phyloP scores from a whole-genome alignment of 768 basidiomycete species.

The Hortiboletus flavorubellus region DNA sequence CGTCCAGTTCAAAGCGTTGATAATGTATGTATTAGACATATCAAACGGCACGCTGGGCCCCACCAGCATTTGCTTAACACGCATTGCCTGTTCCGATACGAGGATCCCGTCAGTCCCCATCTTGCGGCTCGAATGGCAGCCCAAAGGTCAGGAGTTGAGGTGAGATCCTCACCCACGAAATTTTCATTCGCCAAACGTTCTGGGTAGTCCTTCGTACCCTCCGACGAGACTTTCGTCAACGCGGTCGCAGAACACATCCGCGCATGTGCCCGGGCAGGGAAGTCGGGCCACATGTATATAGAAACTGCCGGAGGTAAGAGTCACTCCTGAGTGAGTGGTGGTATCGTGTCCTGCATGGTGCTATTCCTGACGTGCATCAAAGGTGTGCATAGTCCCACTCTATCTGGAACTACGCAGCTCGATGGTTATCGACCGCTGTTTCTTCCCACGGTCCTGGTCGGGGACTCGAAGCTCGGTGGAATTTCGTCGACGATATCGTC shows the following conservation, averaged over 20 bases:
- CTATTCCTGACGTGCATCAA: constrained; percentile 7
- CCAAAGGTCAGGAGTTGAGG: constrained; percentile 30
- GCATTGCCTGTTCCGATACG: constrained; percentile 77
- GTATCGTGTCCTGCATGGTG: background rate
- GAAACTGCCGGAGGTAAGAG: constrained; percentile 95
- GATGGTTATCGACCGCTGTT: constrained; percentile 85
- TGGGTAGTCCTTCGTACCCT: constrained; percentile 38
- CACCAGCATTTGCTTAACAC: constrained; percentile 44
- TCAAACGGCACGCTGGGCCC: constrained; percentile 50
- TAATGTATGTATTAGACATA: constrained; percentile 48
- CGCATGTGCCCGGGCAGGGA: constrained; percentile 39
- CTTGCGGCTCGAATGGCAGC: constrained; percentile 64
- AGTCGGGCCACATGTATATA: constrained; percentile 64
- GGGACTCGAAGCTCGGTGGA: constrained; percentile 87
- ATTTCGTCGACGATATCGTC: constrained; percentile 92
- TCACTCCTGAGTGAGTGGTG: constrained; percentile 14
- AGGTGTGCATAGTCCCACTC: constrained; percentile 92
- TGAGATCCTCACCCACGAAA: constrained; percentile 13
- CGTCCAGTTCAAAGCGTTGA: background rate
- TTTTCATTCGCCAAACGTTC: constrained; percentile 3
- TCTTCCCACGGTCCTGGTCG: constrained; percentile 83
- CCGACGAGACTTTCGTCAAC: constrained; percentile 64
- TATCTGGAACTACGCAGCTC: constrained; percentile 78
- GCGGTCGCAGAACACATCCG: constrained; percentile 64
- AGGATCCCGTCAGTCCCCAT: constrained; percentile 92